A percentile compares a stretch with the other conserved stretches of the same genome.
Evolutionary conservation across 805 yeast species (phyloP).

Genomic region (Saturnispora zaruensis): DNA sequence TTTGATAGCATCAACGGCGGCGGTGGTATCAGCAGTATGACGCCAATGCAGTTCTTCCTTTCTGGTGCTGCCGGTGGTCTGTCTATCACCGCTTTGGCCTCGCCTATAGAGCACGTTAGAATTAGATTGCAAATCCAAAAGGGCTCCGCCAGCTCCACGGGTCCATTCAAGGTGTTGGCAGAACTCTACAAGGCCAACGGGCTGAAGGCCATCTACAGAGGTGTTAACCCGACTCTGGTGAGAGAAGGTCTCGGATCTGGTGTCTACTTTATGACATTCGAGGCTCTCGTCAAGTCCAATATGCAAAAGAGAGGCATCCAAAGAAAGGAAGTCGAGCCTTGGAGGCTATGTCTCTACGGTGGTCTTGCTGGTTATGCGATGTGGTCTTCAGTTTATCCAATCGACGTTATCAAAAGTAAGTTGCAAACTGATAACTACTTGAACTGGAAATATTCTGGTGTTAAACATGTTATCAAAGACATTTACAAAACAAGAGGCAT

Average conservation of each 20-base stretch:
- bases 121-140: slow-evolving; percentile 89
- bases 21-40: slow-evolving; percentile 36
- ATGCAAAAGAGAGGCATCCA: slow-evolving; percentile 36
- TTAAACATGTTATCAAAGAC: slow-evolving; percentile 49
- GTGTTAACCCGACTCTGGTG: slow-evolving; percentile 69
- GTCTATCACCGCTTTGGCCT: slow-evolving; percentile 79
- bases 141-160: slow-evolving; percentile 35
- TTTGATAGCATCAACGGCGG: slow-evolving; percentile 41
- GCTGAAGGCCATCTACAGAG: slow-evolving; percentile 51
- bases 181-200: slow-evolving; percentile 52
- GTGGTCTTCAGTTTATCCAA: slow-evolving; percentile 81
- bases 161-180: slow-evolving; percentile 66
- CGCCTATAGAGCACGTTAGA: slow-evolving; percentile 93
- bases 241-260: slow-evolving; percentile 90
- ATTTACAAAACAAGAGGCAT: slow-evolving; percentile 54
- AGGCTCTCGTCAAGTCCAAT: slow-evolving; percentile 70
- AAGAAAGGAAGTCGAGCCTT: slow-evolving; percentile 76
- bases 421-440: slow-evolving; percentile 66
- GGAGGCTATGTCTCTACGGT: slow-evolving; percentile 81
- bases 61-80: slow-evolving; percentile 92
- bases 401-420: slow-evolving; percentile 85
- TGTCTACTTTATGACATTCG: slow-evolving; percentile 81
- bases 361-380: slow-evolving; percentile 85
- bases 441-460: slow-evolving; percentile 50
- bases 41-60: slow-evolving; percentile 59